Evolutionary conservation across 2,329 filamentous ascomycete genomes (phyloP).

Genomic region (Erysiphe pulchra): DNA sequence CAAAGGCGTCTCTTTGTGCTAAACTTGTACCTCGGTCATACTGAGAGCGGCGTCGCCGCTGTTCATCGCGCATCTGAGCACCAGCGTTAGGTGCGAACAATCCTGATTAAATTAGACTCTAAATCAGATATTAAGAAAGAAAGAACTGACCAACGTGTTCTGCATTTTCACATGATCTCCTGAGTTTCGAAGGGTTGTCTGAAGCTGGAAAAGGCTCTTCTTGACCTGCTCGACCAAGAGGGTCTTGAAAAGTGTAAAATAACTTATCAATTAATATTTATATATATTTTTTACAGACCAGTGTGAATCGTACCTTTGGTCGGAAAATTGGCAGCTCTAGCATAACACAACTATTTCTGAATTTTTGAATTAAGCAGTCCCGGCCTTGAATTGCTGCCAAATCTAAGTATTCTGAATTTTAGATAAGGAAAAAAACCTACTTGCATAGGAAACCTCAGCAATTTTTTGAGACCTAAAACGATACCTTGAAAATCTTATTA

Average conservation of each 20-base stretch:
- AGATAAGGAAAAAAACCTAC: constrained; percentile 22
- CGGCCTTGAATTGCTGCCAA: constrained; percentile 61
- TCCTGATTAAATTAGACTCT: constrained; percentile 18
- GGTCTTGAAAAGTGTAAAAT: constrained; percentile 24
- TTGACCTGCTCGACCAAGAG: constrained; percentile 37
- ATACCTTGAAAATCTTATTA: constrained; percentile 22
- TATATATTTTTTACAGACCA: not conserved
- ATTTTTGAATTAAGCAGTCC: constrained; percentile 79
- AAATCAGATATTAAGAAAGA: not conserved
- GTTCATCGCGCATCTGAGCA: constrained; percentile 47
- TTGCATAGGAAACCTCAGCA: constrained; percentile 86
- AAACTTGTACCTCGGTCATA: constrained; percentile 61
- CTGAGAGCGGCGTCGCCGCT: constrained; percentile 43
- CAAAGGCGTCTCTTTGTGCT: constrained; percentile 19
- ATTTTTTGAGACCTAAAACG: constrained; percentile 65
- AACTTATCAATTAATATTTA: constrained; percentile 23
- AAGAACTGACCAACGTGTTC: constrained; percentile 45
- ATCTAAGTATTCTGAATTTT: constrained; percentile 9
- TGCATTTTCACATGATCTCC: constrained; percentile 67
- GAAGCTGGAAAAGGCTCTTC: constrained; percentile 55
- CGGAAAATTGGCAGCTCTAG: constrained; percentile 57
- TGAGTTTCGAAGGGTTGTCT: constrained; percentile 71
- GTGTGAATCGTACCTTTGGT: constrained; percentile 36
- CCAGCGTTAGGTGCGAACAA: constrained; percentile 60
- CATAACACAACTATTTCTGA: constrained; percentile 93